phyloP scores from a whole-genome alignment of 176 grass and related monocot genomes.

The Saccharum spontaneum region DNA sequence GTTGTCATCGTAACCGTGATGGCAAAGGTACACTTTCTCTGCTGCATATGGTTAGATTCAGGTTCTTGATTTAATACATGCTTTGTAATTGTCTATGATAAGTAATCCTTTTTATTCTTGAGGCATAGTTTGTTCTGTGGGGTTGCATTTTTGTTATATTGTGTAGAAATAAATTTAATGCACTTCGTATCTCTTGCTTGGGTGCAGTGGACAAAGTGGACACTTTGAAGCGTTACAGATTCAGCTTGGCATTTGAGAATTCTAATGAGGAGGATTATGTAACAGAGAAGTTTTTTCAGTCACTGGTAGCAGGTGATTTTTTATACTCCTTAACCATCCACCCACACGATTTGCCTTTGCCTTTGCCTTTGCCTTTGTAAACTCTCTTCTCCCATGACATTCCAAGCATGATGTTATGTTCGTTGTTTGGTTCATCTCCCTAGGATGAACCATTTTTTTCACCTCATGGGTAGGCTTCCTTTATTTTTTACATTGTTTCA shows the following conservation, averaged over 20 bases:
- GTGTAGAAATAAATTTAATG: neutral
- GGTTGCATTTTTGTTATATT: neutral
- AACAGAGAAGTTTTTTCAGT: conserved; percentile 98
- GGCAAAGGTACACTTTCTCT: conserved; percentile 66
- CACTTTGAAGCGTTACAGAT: conserved; percentile 88
- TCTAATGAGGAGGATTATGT: conserved; percentile 99
- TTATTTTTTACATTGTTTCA: neutral
- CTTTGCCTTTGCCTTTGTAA: conserved; percentile 20
- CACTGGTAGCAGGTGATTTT: conserved; percentile 79
- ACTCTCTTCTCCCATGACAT: conserved; percentile 20
- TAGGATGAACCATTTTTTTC: neutral
- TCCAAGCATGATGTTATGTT: conserved; percentile 21
- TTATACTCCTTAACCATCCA: neutral
- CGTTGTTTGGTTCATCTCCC: neutral
- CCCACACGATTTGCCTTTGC: conserved; percentile 16
- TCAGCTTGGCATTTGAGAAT: conserved; percentile 99
- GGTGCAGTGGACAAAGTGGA: conserved; percentile 89
- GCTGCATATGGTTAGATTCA: neutral
- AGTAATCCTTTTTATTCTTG: neutral
- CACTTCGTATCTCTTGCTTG: conserved; percentile 28
- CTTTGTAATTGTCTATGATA: neutral
- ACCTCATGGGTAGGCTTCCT: neutral
- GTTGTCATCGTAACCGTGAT: conserved; percentile 88
- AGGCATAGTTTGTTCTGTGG: conserved; percentile 7
- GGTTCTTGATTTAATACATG: neutral